Base-by-base conservation (phyloP, 169 alveolate genomes). In the Plasmodium gonderi region DNA sequence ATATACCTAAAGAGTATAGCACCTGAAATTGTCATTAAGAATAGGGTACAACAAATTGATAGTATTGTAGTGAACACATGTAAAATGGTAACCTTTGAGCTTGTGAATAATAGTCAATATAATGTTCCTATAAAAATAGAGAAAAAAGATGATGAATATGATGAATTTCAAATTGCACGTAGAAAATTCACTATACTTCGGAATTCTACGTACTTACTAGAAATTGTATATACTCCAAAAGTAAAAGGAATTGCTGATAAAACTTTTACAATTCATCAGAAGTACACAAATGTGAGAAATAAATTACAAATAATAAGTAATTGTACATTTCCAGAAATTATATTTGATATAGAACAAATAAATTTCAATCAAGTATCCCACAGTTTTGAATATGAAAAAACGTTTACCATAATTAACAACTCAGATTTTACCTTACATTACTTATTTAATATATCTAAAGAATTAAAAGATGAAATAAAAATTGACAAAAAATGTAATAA, bases 1-100 rank as follows among this genome's bases (percentile, higher is more conserved):
- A 36, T 83, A 54, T 83, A 83, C 64, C 64, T 83, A n/a, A 83
- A 83, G 26, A 69, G 92, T 83, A 51, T 83, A 69, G 64, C 92
- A 69, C 92, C 92, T 6, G 82, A 83, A 47, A 83, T 83, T 69
- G 42, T 69, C 64, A 83, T 83, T 31, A 12, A 47, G 12, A 45
- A 83, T 17, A 49, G 47, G 17, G 20, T 83, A 51, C 40, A 72
- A 20, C 20, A 72, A 31, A 36, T 83, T 69, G 82, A 83, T 20
- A 72, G 11, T 38, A 83, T 83, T 69, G 74, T 83, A 17, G 42
- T 83, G 31, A 83, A 83, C 79, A 83, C 83, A 31, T 69, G 51
- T 17, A 83, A 33, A 45, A n/a, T 11, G 31, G 12, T 83, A 83
- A 42, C 72, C 26, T 83, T 83, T 76, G 92, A 83, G 23, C 67